Percentiles rank a stretch among this genome's conserved stretches.
These are phyloP conservation scores for Dryas drummondii DNA, from an alignment of 306 rosid genomes.

Conservation along the genomic window DNA sequence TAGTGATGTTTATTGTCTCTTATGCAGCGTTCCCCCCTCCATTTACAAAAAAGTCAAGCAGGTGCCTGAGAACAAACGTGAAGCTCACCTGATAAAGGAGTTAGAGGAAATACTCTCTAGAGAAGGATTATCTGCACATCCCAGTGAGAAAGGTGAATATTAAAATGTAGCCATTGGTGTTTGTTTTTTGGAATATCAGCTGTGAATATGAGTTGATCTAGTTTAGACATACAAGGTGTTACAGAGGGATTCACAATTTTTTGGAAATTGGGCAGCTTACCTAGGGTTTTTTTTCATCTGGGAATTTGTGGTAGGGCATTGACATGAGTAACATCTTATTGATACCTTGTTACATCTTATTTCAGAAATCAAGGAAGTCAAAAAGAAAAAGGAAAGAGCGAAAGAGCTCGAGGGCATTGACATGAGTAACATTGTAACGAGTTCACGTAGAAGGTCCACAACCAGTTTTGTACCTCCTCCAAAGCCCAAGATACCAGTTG, in stretches of 20 bases:
- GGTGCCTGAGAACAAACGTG: constrained; percentile 81
- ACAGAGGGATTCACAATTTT: not conserved
- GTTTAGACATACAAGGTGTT: not conserved
- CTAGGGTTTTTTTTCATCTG: not conserved
- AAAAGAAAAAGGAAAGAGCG: constrained; percentile 80
- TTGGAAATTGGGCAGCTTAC: not conserved
- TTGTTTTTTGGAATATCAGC: constrained; percentile 13
- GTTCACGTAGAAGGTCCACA: constrained; percentile 83
- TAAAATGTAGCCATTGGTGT: constrained; percentile 14
- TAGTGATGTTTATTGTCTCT: constrained; percentile 32
- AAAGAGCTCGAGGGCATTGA: constrained; percentile 98
- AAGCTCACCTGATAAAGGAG: constrained; percentile 72
- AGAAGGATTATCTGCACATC: constrained; percentile 86
- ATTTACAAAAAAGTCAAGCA: constrained; percentile 89
- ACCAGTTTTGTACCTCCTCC: constrained; percentile 64
- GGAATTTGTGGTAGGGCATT: not conserved
- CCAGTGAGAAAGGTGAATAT: constrained; percentile 81
- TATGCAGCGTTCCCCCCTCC: constrained; percentile 71
- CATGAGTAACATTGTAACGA: constrained; percentile 76
- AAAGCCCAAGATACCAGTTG: constrained; percentile 63
- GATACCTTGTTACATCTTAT: constrained; percentile 22
- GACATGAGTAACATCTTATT: not conserved
- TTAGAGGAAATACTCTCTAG: constrained; percentile 77
- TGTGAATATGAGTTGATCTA: constrained; percentile 14
- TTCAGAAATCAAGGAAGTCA: constrained; percentile 81